Evolutionary conservation across 176 grass and related monocot genomes (phyloP).

Genomic region (Puya raimondii): DNA sequence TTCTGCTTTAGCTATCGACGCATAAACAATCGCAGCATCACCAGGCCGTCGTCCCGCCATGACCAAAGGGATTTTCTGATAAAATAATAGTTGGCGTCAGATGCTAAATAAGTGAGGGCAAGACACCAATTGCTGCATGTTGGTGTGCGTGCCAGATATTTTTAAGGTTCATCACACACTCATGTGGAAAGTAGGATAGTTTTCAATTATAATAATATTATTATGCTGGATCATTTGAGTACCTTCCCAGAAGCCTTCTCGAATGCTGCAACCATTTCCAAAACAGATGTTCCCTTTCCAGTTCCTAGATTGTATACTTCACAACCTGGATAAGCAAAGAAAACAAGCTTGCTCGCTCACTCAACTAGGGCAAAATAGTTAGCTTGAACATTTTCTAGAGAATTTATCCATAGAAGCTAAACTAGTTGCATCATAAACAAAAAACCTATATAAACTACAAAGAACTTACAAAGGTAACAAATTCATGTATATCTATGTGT

Average conservation of each 20-base stretch:
- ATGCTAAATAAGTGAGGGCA: background rate
- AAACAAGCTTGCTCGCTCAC: background rate
- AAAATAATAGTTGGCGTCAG: background rate
- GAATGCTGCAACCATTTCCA: conserved; percentile 75
- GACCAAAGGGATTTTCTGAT: conserved; percentile 61
- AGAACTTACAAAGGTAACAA: no score
- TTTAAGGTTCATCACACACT: background rate
- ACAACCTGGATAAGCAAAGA: conserved; percentile 35
- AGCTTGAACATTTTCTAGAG: no score
- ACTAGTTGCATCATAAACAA: no score
- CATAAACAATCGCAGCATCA: conserved; percentile 68
- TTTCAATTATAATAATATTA: background rate
- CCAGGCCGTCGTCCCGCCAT: conserved; percentile 62
- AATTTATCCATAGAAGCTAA: no score
- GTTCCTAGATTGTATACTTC: conserved; percentile 83
- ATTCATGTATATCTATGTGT: no score
- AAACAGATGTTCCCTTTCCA: conserved; percentile 70
- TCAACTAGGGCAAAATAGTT: no score
- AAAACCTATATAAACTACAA: no score
- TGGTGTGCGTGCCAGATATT: background rate
- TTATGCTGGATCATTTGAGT: background rate
- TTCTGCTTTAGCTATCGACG: conserved; percentile 58
- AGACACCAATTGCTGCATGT: background rate
- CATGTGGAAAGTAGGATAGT: background rate
- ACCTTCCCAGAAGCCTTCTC: conserved; percentile 72